Evolutionary conservation across 2,329 filamentous ascomycete genomes (phyloP), one percentile per base, ranked within the genome.

Genomic region (Madurella mycetomatis): DNA sequence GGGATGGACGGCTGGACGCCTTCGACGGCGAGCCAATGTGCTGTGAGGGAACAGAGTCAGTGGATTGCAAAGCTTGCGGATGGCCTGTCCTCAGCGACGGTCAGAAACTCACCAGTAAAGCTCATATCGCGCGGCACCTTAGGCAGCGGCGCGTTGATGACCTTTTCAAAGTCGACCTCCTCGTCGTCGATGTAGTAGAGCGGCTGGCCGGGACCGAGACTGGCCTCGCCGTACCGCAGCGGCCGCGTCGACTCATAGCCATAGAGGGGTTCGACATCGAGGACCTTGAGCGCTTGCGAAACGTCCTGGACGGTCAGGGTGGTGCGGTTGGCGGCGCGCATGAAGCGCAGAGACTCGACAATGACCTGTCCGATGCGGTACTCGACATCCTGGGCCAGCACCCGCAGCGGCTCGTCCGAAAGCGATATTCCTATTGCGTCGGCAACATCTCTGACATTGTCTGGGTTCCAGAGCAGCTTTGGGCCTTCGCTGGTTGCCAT

Each of bases 141-240:
- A 25, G 94, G 94, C 62, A 99, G 73, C 4, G 94, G 90, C 60
- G 91, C 91, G 73, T 99, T 99, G 69, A 99, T 96, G 62, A 99
- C 77, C 77, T 97, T 97, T 76, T 99, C 94, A 68, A 99, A 97
- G 72, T 99, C 94, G 51, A 97, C 87, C 76, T 99, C 94, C 68
- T 99, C 94, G 69, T 99, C 94, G 67, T 99, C 94, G 39, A 99
- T 88, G 69, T 99, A 99, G 72, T 92, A 99, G 18, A 99, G 76
- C 50, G 92, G 91, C 72, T 99, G 94, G 9, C 92, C 92, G 13
- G 92, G 91, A 0, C 94, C 94, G 57, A 99, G 76, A 54, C 89
- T 95, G 2, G 94, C 94, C 72, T 99, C 94, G 49, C 94, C 94
- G 67, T 95, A 99, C 51, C 88, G 83, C 64, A 99, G 75, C 25